Percentiles rank a stretch among this genome's conserved stretches.
Conservation (phyloP, 306 rosid genomes). For the Cucurbita pepo region DNA sequence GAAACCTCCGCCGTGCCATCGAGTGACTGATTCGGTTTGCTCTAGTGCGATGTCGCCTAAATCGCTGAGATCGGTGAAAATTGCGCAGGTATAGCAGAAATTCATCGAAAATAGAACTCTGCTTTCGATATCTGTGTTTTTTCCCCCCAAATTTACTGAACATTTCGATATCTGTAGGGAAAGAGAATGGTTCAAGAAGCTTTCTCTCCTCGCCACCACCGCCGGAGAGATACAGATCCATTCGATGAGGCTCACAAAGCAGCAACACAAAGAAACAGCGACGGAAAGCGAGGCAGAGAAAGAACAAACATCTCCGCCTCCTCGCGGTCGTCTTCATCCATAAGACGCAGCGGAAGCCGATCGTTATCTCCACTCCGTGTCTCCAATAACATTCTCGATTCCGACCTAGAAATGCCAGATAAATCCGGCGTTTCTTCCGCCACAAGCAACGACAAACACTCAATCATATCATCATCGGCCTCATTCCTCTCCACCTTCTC, state of each 20-base stretch:
- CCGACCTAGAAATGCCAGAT: conserved; percentile 14
- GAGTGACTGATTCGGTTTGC: conserved; percentile 3
- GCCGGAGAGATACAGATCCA: conserved; percentile 23
- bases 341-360: conserved; percentile 39
- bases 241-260: conserved; percentile 32
- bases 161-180: conserved; percentile 10
- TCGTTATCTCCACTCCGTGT: conserved; percentile 67
- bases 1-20: conserved; percentile 38
- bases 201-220: conserved; percentile 21
- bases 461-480: conserved; percentile 16
- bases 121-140: background rate
- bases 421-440: conserved; percentile 19
- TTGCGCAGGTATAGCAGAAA: background rate
- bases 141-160: background rate
- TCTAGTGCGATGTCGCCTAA: conserved; percentile 15
- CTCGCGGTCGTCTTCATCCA: background rate
- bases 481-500: conserved; percentile 52
- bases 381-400: conserved; percentile 30
- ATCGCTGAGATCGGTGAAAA: conserved; percentile 14
- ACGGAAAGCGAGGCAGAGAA: conserved; percentile 32
- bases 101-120: background rate
- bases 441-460: conserved; percentile 14
- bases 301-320: conserved; percentile 2
- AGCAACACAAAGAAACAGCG: background rate
- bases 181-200: conserved; percentile 25